phyloP scores from a whole-genome alignment of 1,284 basidiomycete genomes.

The Lentinula novae-zelandiae region DNA sequence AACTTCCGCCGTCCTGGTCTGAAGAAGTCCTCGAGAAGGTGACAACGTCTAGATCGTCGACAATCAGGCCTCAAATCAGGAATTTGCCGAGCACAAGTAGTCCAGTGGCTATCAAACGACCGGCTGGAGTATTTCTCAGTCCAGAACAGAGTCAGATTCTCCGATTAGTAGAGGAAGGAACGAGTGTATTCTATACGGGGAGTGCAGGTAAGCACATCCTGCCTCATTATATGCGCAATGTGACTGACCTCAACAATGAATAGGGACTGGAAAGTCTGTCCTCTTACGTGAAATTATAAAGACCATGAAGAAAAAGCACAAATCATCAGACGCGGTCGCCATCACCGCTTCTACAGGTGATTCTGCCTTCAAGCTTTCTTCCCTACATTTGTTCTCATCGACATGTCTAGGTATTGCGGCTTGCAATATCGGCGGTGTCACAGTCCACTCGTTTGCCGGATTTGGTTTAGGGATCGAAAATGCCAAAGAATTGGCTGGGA shows the following conservation, averaged over 20 bases:
- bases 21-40: conserved; percentile 19
- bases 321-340: conserved; percentile 69
- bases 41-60: neutral
- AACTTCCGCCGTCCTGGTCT: conserved; percentile 49
- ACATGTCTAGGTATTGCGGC: conserved; percentile 79
- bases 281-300: conserved; percentile 88
- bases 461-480: conserved; percentile 81
- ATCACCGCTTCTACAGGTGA: conserved; percentile 89
- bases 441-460: conserved; percentile 91
- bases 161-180: conserved; percentile 64
- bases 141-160: conserved; percentile 83
- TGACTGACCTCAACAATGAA: conserved; percentile 3
- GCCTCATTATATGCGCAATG: conserved; percentile 3
- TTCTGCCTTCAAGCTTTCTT: conserved; percentile 6
- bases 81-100: conserved; percentile 5
- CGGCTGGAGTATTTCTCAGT: conserved; percentile 60
- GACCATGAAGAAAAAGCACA: conserved; percentile 46
- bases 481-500: conserved; percentile 60
- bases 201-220: conserved; percentile 73
- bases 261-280: conserved; percentile 94
- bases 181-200: conserved; percentile 96
- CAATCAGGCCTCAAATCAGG: conserved; percentile 17
- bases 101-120: conserved; percentile 26
- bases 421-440: conserved; percentile 91
- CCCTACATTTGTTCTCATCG: neutral